A percentile compares a stretch with the other conserved stretches of the same genome.
Evolutionary conservation across 805 yeast genomes (phyloP).

Genomic region (Candida manassasensis): DNA sequence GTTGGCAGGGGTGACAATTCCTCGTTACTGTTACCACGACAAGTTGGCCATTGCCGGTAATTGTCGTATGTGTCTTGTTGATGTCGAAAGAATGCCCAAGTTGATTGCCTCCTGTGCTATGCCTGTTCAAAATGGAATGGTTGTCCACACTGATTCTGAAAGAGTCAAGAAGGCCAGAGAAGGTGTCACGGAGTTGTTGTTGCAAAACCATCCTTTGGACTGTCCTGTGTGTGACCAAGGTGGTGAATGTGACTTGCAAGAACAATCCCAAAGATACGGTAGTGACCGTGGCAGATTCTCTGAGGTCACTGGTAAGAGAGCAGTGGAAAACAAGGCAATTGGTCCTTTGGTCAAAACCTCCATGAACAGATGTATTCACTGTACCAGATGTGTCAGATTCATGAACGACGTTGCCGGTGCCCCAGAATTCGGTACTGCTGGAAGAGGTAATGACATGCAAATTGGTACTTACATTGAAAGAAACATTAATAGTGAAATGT

Average conservation of each 20-base stretch:
- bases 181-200: slow-evolving; percentile 84
- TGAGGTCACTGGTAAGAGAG: slow-evolving; percentile 81
- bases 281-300: slow-evolving; percentile 80
- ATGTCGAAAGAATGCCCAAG: slow-evolving; percentile 84
- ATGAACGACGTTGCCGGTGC: slow-evolving; percentile 91
- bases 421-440: slow-evolving; percentile 83
- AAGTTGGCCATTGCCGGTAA: slow-evolving; percentile 88
- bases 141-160: slow-evolving; percentile 72
- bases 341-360: slow-evolving; percentile 88
- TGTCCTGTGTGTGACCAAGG: slow-evolving; percentile 94
- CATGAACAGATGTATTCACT: slow-evolving; percentile 90
- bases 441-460: slow-evolving; percentile 90
- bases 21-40: slow-evolving; percentile 89
- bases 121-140: slow-evolving; percentile 91
- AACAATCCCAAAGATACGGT: slow-evolving; percentile 79
- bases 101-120: slow-evolving; percentile 87
- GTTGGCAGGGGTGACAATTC: slow-evolving; percentile 82
- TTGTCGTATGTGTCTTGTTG: slow-evolving; percentile 91
- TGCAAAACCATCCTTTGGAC: slow-evolving; percentile 87
- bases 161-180: slow-evolving; percentile 80
- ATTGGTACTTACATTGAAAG: slow-evolving; percentile 86
- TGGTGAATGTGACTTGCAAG: slow-evolving; percentile 91
- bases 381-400: slow-evolving; percentile 87
- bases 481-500: slow-evolving; percentile 77
- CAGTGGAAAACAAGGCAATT: slow-evolving; percentile 84